phyloP scores from a whole-genome alignment of 1,284 basidiomycete species.

The Termitomyces sp. region DNA sequence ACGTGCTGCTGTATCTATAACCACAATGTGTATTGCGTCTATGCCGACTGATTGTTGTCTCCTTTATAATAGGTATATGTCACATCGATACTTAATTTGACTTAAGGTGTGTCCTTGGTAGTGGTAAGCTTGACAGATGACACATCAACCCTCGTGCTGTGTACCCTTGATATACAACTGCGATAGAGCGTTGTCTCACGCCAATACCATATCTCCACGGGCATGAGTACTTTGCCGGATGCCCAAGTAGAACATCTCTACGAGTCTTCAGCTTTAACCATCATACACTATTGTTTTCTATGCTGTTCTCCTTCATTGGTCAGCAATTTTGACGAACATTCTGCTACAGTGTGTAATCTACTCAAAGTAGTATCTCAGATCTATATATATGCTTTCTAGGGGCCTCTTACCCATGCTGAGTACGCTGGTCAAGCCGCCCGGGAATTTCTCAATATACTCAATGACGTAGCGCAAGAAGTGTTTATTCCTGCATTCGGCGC shows the following conservation, averaged over 20 bases:
- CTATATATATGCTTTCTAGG: not conserved
- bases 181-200: not conserved
- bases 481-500: constrained; percentile 1
- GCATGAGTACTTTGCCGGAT: not conserved
- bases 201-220: not conserved
- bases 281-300: not conserved
- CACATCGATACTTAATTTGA: not conserved
- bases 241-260: not conserved
- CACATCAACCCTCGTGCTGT: not conserved
- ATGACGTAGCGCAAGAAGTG: constrained; percentile 2
- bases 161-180: not conserved
- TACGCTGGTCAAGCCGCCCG: not conserved
- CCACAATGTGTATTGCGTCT: constrained; percentile 1
- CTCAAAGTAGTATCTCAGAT: not conserved
- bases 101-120: not conserved
- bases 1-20: constrained; percentile 7
- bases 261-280: not conserved
- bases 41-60: constrained; percentile 2
- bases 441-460: not conserved
- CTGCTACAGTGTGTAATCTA: not conserved
- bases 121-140: not conserved
- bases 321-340: not conserved
- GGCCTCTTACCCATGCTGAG: not conserved
- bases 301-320: not conserved
- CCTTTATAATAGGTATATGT: not conserved